Evolutionary conservation across 345 rosid species (phyloP).

Genomic region (Ricinus communis): DNA sequence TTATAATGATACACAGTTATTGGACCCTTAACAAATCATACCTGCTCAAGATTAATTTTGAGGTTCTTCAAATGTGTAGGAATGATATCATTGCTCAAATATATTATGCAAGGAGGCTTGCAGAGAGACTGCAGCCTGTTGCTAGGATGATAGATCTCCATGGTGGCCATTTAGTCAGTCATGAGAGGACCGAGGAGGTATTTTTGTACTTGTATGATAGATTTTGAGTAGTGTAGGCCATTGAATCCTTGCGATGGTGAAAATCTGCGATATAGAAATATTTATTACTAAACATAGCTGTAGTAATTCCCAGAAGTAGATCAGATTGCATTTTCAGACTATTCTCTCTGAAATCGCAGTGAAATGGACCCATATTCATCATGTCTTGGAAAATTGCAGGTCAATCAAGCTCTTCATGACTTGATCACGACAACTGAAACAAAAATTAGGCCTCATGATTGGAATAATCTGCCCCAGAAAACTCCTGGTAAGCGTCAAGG

Average conservation of each 20-base stretch:
- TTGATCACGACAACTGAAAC: conserved; percentile 61
- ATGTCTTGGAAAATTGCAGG: conserved; percentile 48
- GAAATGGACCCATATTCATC: conserved; percentile 1
- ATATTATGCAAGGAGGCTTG: conserved; percentile 76
- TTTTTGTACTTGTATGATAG: neutral
- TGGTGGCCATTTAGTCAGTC: conserved; percentile 97
- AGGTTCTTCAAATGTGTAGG: conserved; percentile 42
- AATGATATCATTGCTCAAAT: conserved; percentile 92
- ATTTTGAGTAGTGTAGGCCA: neutral
- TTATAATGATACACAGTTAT: neutral
- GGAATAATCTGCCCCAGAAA: conserved; percentile 64
- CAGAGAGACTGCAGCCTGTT: conserved; percentile 71
- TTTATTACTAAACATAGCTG: neutral
- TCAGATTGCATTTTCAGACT: neutral
- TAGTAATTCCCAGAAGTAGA: conserved; percentile 1
- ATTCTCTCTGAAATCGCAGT: neutral
- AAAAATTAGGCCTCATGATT: conserved; percentile 54
- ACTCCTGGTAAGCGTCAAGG: conserved; percentile 41
- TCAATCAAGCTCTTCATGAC: conserved; percentile 77
- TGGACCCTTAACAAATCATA: neutral
- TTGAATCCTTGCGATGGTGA: neutral
- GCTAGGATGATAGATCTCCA: conserved; percentile 94
- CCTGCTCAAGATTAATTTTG: conserved; percentile 24
- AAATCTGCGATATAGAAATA: neutral
- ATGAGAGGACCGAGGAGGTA: conserved; percentile 92